Evolutionary conservation across 73 alveolate genomes (phyloP).

Genomic region (Paramecium sexaurelia): DNA sequence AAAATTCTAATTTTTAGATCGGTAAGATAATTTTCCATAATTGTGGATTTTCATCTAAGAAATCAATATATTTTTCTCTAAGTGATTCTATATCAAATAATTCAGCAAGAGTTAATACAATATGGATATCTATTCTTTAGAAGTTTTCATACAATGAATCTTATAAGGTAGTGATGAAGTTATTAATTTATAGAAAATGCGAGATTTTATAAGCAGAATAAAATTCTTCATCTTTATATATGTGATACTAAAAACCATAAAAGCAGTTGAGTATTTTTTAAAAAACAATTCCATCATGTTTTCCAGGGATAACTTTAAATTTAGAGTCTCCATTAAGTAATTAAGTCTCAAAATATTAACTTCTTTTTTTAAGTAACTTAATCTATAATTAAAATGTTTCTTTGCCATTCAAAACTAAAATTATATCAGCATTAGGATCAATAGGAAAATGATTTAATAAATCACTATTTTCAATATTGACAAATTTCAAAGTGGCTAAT

Average conservation of each 20-base stretch:
- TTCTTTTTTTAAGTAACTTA: background rate
- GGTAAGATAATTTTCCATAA: slow-evolving; percentile 4
- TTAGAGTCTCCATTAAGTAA: background rate
- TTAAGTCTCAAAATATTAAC: background rate
- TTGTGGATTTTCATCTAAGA: background rate
- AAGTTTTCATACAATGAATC: background rate
- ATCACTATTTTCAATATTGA: background rate
- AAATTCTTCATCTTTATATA: background rate
- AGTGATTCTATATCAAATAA: background rate
- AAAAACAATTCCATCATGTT: background rate
- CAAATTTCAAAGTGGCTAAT: background rate
- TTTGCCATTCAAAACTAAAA: slow-evolving; percentile 11
- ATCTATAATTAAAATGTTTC: slow-evolving; percentile 1
- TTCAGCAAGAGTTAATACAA: background rate
- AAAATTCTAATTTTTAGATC: background rate
- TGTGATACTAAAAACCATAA: background rate
- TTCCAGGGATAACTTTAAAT: background rate
- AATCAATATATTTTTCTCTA: slow-evolving; percentile 1
- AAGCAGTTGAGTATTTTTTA: slow-evolving; percentile 17
- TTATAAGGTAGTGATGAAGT: background rate
- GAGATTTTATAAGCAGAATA: slow-evolving; percentile 5
- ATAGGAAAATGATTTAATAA: background rate
- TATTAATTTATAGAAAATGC: background rate
- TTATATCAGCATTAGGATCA: background rate
- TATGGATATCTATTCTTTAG: background rate